A percentile compares a stretch with the other conserved stretches of the same genome.
phyloP scores from a whole-genome alignment of 1,284 basidiomycete species.

The Cryptococcus sp. region DNA sequence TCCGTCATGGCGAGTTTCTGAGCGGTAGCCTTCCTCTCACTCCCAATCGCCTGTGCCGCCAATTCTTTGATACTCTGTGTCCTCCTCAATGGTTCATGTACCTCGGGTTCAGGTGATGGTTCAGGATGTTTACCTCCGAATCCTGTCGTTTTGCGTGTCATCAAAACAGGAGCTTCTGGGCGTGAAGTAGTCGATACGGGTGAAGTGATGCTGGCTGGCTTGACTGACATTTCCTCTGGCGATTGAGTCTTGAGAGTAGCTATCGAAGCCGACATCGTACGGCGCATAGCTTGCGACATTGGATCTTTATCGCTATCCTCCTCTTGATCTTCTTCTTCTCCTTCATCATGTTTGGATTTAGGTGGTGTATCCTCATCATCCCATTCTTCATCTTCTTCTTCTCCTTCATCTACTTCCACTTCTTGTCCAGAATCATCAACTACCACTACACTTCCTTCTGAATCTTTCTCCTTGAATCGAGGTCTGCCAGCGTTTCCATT shows the following conservation, averaged over 20 bases:
- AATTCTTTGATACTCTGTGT: slow-evolving; percentile 7
- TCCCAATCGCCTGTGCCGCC: neutral
- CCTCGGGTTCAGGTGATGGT: slow-evolving; percentile 10
- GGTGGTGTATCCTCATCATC: slow-evolving; percentile 10
- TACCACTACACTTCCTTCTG: slow-evolving; percentile 5
- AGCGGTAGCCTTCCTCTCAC: neutral
- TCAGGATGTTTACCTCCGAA: slow-evolving; percentile 22
- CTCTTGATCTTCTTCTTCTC: slow-evolving; percentile 7
- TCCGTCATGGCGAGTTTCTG: neutral
- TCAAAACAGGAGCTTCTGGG: slow-evolving; percentile 2
- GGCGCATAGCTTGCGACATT: slow-evolving; percentile 10
- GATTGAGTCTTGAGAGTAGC: slow-evolving; percentile 8
- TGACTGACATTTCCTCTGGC: slow-evolving; percentile 1
- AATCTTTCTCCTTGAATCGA: slow-evolving; percentile 8
- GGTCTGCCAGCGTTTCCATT: slow-evolving; percentile 1
- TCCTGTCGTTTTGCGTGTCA: slow-evolving; percentile 24
- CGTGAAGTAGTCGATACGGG: neutral
- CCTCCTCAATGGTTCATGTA: slow-evolving; percentile 6
- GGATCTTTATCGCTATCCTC: slow-evolving; percentile 4
- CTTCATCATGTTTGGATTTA: neutral
- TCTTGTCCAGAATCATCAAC: slow-evolving; percentile 13
- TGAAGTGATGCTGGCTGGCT: neutral
- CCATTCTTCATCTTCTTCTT: slow-evolving; percentile 16
- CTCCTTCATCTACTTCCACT: slow-evolving; percentile 15
- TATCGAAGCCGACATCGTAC: slow-evolving; percentile 27